A percentile compares a stretch with the other conserved stretches of the same genome.
Conservation (phyloP, 768 basidiomycete species). For the Leccinum rimulosum region DNA sequence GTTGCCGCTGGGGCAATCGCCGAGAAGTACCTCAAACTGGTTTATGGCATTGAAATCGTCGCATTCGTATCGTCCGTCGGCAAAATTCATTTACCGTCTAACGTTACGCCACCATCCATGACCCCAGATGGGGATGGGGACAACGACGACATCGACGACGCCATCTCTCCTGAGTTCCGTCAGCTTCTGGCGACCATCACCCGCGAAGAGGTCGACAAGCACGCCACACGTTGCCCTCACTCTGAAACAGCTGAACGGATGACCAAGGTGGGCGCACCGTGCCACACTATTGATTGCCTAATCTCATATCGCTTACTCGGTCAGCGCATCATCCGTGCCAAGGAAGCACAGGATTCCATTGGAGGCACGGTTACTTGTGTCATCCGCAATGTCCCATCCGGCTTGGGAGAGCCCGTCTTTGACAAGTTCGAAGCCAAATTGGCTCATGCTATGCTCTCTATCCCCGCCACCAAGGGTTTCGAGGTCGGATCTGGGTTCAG, state of each 20-base stretch:
- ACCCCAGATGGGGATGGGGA: slow-evolving; percentile 51
- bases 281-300: slow-evolving; percentile 36
- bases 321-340: slow-evolving; percentile 91
- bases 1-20: slow-evolving; percentile 99
- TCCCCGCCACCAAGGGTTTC: slow-evolving; percentile 97
- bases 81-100: slow-evolving; percentile 77
- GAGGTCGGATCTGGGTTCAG: slow-evolving; percentile 97
- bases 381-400: slow-evolving; percentile 84
- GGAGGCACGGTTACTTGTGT: slow-evolving; percentile 98
- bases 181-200: slow-evolving; percentile 75
- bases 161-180: slow-evolving; percentile 80
- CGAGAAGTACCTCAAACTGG: slow-evolving; percentile 87
- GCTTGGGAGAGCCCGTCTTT: slow-evolving; percentile 96
- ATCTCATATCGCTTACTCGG: slow-evolving; percentile 10
- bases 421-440: slow-evolving; percentile 97
- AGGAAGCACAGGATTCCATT: slow-evolving; percentile 88
- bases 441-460: slow-evolving; percentile 97
- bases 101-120: slow-evolving; percentile 40
- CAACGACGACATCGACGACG: slow-evolving; percentile 62
- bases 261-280: slow-evolving; percentile 60
- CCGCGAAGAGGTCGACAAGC: slow-evolving; percentile 84
- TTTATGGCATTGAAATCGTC: slow-evolving; percentile 89
- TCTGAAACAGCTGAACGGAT: slow-evolving; percentile 84
- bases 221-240: slow-evolving; percentile 88
- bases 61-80: slow-evolving; percentile 98